Conservation (phyloP, 2,329 filamentous ascomycete genomes). For the Pseudomassariella vexata region DNA sequence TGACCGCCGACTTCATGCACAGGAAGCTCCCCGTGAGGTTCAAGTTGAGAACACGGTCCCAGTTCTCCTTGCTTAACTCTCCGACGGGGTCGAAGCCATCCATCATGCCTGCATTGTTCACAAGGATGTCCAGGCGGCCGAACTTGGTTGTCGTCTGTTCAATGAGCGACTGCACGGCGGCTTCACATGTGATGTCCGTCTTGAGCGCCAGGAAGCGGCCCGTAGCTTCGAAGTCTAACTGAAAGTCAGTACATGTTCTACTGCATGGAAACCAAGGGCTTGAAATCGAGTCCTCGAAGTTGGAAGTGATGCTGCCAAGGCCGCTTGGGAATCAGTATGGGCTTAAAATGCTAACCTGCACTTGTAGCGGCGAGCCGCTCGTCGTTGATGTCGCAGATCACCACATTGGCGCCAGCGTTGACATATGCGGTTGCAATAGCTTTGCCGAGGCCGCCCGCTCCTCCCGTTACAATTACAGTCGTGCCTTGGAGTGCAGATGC, state of each 20-base stretch:
- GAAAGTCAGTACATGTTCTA: too few relatives aligned
- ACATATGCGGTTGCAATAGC: slow-evolving; percentile 23
- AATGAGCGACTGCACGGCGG: slow-evolving; percentile 23
- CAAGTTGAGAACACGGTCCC: slow-evolving; percentile 48
- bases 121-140: slow-evolving; percentile 47
- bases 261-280: too few relatives aligned
- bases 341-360: too few relatives aligned
- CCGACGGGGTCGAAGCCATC: slow-evolving; percentile 50
- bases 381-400: slow-evolving; percentile 23
- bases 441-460: slow-evolving; percentile 25
- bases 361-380: slow-evolving; percentile 17
- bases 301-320: too few relatives aligned
- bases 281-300: too few relatives aligned
- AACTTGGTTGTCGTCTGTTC: slow-evolving; percentile 22
- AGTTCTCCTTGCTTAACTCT: slow-evolving; percentile 35
- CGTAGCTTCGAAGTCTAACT: slow-evolving; percentile 18
- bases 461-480: slow-evolving; percentile 24
- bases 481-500: slow-evolving; percentile 3
- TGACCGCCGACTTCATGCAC: slow-evolving; percentile 44
- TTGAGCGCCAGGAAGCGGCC: slow-evolving; percentile 18
- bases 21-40: slow-evolving; percentile 52
- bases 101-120: slow-evolving; percentile 55
- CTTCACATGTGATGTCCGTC: slow-evolving; percentile 25
- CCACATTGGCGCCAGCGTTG: slow-evolving; percentile 22
- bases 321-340: too few relatives aligned